phyloP scores from a whole-genome alignment of 108 stramenopile species.

The Nitzschia sp. region DNA sequence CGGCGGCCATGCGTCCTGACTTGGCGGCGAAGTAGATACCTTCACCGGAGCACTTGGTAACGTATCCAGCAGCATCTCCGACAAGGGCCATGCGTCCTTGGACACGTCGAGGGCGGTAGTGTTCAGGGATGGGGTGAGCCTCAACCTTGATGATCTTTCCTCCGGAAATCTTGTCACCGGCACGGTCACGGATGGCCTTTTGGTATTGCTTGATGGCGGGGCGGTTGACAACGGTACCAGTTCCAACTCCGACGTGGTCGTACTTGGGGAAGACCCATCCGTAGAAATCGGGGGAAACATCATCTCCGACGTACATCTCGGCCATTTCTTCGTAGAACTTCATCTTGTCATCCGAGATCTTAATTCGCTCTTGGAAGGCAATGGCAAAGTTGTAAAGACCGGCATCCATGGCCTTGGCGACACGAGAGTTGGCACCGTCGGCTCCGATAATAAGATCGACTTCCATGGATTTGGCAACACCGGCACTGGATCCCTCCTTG shows the following conservation, averaged over 20 bases:
- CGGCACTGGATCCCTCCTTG: conserved; percentile 63
- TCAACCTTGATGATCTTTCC: conserved; percentile 99
- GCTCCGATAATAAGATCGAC: conserved; percentile 95
- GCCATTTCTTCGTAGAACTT: conserved; percentile 97
- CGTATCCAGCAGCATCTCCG: conserved; percentile 98
- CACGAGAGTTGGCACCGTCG: conserved; percentile 97
- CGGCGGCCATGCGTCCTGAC: conserved; percentile 97
- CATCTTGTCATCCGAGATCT: conserved; percentile 98
- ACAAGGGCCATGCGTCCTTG: conserved; percentile 93
- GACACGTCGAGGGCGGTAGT: conserved; percentile 96
- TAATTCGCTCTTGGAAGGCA: conserved; percentile 99
- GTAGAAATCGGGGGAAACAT: conserved; percentile 98
- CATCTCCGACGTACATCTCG: conserved; percentile 99
- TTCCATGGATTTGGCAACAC: conserved; percentile 78
- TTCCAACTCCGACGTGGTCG: conserved; percentile 98
- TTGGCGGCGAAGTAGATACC: conserved; percentile 99
- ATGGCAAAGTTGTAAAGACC: conserved; percentile 98
- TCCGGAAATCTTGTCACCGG: conserved; percentile 96
- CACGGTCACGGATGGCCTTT: conserved; percentile 98
- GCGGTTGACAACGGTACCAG: conserved; percentile 97
- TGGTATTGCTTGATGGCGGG: conserved; percentile 99
- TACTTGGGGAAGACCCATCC: conserved; percentile 99
- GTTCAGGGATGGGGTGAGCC: conserved; percentile 98
- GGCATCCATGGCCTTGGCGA: conserved; percentile 98
- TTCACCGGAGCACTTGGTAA: conserved; percentile 98